Percentiles rank a stretch among this genome's conserved stretches.
phyloP scores from a whole-genome alignment of 2,329 filamentous ascomycete genomes.

The Lasiodiplodia citricola region DNA sequence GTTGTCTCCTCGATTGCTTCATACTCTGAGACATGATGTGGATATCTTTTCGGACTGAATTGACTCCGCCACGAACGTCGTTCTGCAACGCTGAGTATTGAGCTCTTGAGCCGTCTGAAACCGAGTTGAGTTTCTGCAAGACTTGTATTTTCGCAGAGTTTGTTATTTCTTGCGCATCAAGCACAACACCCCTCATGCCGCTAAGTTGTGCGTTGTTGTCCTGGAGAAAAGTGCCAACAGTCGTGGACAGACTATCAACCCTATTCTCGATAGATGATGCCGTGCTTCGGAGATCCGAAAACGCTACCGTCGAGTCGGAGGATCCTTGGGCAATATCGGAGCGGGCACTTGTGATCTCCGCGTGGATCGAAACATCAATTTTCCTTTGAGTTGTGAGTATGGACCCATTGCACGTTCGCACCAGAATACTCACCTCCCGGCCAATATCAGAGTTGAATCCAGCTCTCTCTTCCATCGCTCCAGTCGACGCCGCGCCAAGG shows the following conservation, averaged over 20 bases:
- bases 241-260: neutral
- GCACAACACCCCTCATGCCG: neutral
- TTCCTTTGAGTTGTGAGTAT: neutral
- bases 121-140: neutral
- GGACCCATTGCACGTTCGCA: neutral
- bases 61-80: neutral
- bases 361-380: conserved; percentile 3
- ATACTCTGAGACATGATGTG: neutral
- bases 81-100: neutral
- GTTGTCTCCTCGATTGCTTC: neutral
- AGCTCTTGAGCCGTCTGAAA: neutral
- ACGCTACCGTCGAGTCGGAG: neutral
- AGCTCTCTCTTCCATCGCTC: neutral
- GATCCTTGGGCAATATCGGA: neutral
- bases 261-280: neutral
- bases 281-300: neutral
- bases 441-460: neutral
- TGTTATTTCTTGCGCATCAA: neutral
- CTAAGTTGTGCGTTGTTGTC: neutral
- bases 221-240: neutral
- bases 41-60: neutral
- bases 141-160: neutral
- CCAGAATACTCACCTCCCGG: neutral
- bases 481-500: neutral
- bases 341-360: neutral